Base-by-base conservation (phyloP, 768 basidiomycete genomes). In the Agaricus subrufescens region DNA sequence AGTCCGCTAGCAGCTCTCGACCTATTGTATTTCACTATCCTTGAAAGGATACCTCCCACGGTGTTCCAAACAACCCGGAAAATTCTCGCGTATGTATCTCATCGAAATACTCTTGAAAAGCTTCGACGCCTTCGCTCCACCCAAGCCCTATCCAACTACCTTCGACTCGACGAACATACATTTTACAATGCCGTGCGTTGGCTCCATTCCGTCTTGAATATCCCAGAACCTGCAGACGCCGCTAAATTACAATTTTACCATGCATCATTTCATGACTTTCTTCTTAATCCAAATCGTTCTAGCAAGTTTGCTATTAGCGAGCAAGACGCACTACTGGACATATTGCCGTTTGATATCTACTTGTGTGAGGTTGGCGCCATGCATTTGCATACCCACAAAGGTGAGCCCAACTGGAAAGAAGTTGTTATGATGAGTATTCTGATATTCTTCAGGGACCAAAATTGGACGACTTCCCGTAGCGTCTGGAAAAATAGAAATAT, bases 181-280 rank as follows among this genome's bases (percentile, higher is more conserved):
- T 46, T 54, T 12, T 54, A 54, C 25, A n/a, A 25, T 6, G 45
- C 53, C 23, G 25, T 54, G 10, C 53, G 50, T 15, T 25, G 25
- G 30, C 50, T 52, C 10, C 26, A 43, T n/a, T 52, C 50, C 3
- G 50, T 42, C 12, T 11, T 42, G 26, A 40, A 27, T 9, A 12
- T 42, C 4, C 50, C 50, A 3, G 11, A n/a, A 29, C 50, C 50
- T 4, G 50, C 14, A 15, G 26, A 27, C 4, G 50, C 50, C 23
- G 26, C n/a, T 26, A 15, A 2, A 26, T 26, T 47, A 14, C 23
- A n/a, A 4, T 46, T 54, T 25, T 37, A 54, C 39, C 53, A 54
- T 29, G 31, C 45, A 1, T 54, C 53, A 26, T 54, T 54, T 31
- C n/a, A 54, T 9, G 53, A 47, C 34, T 54, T 26, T 15, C 53